Base-by-base conservation (phyloP, 1,284 basidiomycete genomes). In the Cutaneotrichosporon sp. region DNA sequence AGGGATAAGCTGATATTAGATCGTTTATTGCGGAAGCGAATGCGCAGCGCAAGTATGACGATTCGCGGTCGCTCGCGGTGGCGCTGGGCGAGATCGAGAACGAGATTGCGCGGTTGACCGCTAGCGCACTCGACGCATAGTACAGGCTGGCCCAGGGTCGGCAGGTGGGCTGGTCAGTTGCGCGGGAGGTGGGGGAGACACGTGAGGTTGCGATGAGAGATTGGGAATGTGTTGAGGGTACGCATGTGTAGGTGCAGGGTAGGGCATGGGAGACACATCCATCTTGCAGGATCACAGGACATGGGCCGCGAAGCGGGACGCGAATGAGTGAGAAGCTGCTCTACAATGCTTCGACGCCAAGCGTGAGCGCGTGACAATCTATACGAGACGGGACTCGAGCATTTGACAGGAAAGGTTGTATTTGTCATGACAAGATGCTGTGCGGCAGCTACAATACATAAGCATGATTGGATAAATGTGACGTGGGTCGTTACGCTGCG, bases 1-100 rank as follows among this genome's bases (percentile, higher is more conserved):
- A 21, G 26, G 9, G 7, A 21, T 18, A 22, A 18, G 21, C 55
- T 50, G 46, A 56, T 14, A 31, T 16, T 64, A 77, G 74, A 60
- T 64, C 65, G 26, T 79, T 77, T 40, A 78, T 81, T 30, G 87
- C 89, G 69, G 90, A 94, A 74, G 92, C 92, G 5, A 89, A 88
- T 76, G 85, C 86, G 1, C 88, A 88, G 72, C 83, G 92, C 52
- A 95, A 95, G 80, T 94, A 95, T 69, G 92, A 96, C 79, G 92
- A 96, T 75, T 88, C 88, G 21, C 88, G 88, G 79, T 89, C 88
- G 4, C 81, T 96, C 63, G 87, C 88, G 72, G 76, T 81, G 49
- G 93, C 89, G 76, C 78, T 95, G 56, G 83, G 80, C 55, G 92
- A 95, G 80, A 91, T 95, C 63, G 83, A 89, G 63, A 81, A 73